Evolutionary conservation across 352 stramenopile species (phyloP).

Genomic region (Elongisporangium prolatum): DNA sequence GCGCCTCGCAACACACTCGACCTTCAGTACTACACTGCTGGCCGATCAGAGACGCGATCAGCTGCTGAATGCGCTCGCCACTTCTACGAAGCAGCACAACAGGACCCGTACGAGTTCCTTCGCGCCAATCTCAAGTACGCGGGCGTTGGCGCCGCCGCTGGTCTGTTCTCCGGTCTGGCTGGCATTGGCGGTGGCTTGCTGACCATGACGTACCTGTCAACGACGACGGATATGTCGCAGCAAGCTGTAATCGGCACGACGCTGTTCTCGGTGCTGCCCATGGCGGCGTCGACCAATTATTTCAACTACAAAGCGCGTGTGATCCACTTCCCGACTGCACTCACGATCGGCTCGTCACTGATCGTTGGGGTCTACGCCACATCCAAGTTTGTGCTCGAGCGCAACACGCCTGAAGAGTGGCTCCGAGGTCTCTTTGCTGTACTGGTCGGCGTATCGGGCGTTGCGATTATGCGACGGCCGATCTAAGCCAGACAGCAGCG

Average conservation of each 20-base stretch:
- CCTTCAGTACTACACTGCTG: no score
- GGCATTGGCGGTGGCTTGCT: constrained; percentile 20
- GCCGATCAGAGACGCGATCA: no score
- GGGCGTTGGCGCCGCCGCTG: constrained; percentile 12
- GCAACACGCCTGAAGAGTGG: constrained; percentile 9
- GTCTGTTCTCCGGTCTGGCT: constrained; percentile 22
- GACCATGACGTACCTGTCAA: constrained; percentile 24
- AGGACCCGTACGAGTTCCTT: constrained; percentile 11
- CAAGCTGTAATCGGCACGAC: constrained; percentile 17
- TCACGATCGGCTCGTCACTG: constrained; percentile 16
- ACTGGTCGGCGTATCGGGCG: constrained; percentile 5
- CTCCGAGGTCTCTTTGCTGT: constrained; percentile 8
- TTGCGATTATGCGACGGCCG: constrained; percentile 11
- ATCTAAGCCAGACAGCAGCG: constrained; percentile 1
- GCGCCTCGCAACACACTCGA: no score
- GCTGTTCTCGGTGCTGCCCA: constrained; percentile 19
- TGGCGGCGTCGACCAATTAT: constrained; percentile 16
- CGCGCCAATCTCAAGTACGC: constrained; percentile 15
- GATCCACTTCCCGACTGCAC: constrained; percentile 18
- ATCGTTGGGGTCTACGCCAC: constrained; percentile 13
- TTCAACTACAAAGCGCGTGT: constrained; percentile 15
- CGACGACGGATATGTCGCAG: constrained; percentile 22
- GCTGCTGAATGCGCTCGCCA: no score
- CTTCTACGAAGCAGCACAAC: neutral
- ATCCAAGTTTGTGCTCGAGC: constrained; percentile 16